Percentiles rank a stretch among this genome's conserved stretches.
Evolutionary conservation across 768 basidiomycete species (phyloP).

Genomic region (Boletus eberwhitei): DNA sequence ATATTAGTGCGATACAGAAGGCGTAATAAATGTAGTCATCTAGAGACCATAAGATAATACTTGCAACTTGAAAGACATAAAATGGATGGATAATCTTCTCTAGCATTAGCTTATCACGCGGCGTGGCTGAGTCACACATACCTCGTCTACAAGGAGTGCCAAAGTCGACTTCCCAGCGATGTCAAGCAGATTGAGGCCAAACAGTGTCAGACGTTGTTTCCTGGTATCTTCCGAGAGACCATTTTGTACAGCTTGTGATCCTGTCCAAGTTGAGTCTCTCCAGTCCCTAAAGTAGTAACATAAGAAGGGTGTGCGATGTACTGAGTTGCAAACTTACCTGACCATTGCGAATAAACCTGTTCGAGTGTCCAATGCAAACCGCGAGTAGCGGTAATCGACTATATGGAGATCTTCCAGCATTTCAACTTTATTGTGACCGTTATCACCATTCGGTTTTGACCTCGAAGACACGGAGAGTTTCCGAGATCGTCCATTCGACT

Average conservation of each 20-base stretch:
- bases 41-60: constrained; percentile 88
- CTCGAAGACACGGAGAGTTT: constrained; percentile 22
- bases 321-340: constrained; percentile 45
- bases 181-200: constrained; percentile 85
- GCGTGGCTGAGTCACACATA: constrained; percentile 31
- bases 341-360: constrained; percentile 81
- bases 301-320: constrained; percentile 1
- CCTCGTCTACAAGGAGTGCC: constrained; percentile 85
- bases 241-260: constrained; percentile 54
- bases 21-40: constrained; percentile 98
- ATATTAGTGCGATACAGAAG: constrained; percentile 93
- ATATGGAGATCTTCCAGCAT: constrained; percentile 54
- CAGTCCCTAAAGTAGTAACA: constrained; percentile 61
- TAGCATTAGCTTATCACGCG: constrained; percentile 1
- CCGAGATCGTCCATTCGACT: constrained; percentile 26
- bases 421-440: constrained; percentile 30
- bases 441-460: constrained; percentile 33
- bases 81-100: constrained; percentile 89
- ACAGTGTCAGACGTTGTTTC: constrained; percentile 67
- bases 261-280: constrained; percentile 77
- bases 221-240: constrained; percentile 57
- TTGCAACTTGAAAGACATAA: constrained; percentile 97
- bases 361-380: constrained; percentile 82
- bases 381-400: constrained; percentile 90
- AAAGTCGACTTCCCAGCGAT: constrained; percentile 82